Percentiles rank a stretch among this genome's conserved stretches.
These are phyloP conservation scores for Cyberlindnera maritima DNA, from an alignment of 805 yeast species.

Conservation along the genomic window DNA sequence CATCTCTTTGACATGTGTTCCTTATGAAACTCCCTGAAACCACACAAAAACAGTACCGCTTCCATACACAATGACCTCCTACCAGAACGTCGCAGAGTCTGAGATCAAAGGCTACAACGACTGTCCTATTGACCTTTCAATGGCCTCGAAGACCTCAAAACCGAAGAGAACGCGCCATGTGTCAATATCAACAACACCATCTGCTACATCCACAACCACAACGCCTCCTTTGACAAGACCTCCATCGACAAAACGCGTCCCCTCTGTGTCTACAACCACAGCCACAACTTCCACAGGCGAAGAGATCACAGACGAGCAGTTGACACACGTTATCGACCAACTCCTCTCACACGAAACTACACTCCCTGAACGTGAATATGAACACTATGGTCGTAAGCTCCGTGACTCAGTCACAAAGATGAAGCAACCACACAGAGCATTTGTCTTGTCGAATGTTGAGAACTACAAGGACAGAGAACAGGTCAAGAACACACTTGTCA, in stretches of 20 bases:
- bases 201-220: conserved; percentile 1
- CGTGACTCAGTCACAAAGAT: conserved; percentile 27
- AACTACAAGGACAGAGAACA: conserved; percentile 23
- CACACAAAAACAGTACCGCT: no score
- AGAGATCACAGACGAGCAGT: conserved; percentile 15
- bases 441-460: conserved; percentile 27
- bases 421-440: conserved; percentile 27
- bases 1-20: no score
- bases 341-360: conserved; percentile 29
- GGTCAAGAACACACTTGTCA: conserved; percentile 37
- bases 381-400: conserved; percentile 43
- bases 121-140: conserved; percentile 31
- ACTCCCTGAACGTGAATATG: conserved; percentile 41
- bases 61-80: conserved; percentile 20
- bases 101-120: conserved; percentile 44
- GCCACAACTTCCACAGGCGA: neutral
- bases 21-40: no score
- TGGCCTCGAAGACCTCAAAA: conserved; percentile 7
- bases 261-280: neutral
- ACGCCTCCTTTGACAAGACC: conserved; percentile 8
- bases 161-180: conserved; percentile 8
- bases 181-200: no score
- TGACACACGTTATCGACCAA: conserved; percentile 24
- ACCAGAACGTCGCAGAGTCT: conserved; percentile 39
- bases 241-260: conserved; percentile 3